These are phyloP conservation scores for Colletotrichum sp. DNA, from an alignment of 2,329 filamentous ascomycete species.

Conservation along the genomic window DNA sequence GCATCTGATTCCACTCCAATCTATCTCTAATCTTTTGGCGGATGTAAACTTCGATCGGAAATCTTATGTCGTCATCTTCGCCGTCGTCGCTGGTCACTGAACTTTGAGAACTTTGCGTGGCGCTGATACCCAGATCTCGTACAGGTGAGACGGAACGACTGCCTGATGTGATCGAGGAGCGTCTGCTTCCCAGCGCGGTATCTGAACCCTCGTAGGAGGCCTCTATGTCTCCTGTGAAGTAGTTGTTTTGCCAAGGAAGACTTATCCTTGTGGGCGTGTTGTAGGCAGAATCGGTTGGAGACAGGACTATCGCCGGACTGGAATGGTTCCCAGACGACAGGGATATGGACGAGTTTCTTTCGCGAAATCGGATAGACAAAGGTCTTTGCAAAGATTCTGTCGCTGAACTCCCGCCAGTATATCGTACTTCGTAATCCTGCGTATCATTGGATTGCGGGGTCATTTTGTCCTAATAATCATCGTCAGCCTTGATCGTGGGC, in stretches of 20 bases:
- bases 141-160: neutral
- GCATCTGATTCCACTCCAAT: neutral
- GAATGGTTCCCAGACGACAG: neutral
- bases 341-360: neutral
- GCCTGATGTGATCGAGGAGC: neutral
- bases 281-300: neutral
- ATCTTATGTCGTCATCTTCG: neutral
- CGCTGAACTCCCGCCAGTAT: neutral
- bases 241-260: neutral
- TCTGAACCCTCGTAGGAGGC: neutral
- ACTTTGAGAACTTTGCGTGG: neutral
- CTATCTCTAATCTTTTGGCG: neutral
- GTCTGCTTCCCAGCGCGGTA: neutral
- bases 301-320: neutral
- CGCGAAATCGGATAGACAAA: neutral
- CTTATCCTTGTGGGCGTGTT: neutral
- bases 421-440: neutral
- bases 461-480: neutral
- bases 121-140: neutral
- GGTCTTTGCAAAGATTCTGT: neutral
- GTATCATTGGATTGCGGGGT: neutral
- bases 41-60: neutral
- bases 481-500: neutral
- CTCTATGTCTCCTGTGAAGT: neutral
- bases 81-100: neutral